Evolutionary conservation across 1,284 basidiomycete genomes (phyloP).

Genomic region (Naganishia sp.): DNA sequence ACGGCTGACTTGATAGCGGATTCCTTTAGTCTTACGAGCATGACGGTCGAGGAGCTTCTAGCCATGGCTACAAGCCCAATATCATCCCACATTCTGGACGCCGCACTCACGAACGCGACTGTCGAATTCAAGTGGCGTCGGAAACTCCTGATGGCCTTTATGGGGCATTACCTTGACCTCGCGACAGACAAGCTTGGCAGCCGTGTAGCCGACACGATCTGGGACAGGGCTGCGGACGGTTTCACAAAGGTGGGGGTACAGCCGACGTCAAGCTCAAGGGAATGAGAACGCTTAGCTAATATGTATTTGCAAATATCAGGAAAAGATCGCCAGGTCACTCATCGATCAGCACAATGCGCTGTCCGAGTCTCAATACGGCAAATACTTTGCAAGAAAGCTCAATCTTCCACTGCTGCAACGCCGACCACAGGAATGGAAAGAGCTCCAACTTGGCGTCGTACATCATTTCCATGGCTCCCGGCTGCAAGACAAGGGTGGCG

Average conservation of each 20-base stretch:
- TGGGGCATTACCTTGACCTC: conserved; percentile 73
- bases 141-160: conserved; percentile 69
- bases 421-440: conserved; percentile 78
- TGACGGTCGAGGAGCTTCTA: conserved; percentile 65
- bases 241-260: conserved; percentile 72
- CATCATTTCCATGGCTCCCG: conserved; percentile 51
- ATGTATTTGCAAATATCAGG: conserved; percentile 57
- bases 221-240: conserved; percentile 75
- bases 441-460: conserved; percentile 55
- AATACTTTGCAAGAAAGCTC: conserved; percentile 77
- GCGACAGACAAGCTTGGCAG: conserved; percentile 86
- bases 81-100: conserved; percentile 80
- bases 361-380: conserved; percentile 75
- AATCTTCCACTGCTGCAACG: conserved; percentile 76
- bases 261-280: not conserved
- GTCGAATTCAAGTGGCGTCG: conserved; percentile 69
- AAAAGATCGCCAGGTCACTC: conserved; percentile 82
- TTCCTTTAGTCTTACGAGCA: conserved; percentile 63
- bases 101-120: conserved; percentile 67
- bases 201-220: conserved; percentile 81
- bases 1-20: not conserved
- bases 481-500: conserved; percentile 13
- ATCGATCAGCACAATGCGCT: conserved; percentile 69
- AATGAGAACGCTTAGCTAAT: not conserved
- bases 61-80: conserved; percentile 69